Percentiles rank a stretch among this genome's conserved stretches.
These are phyloP conservation scores for Blastobotrys proliferans DNA, from an alignment of 1,139 yeast genomes.

Conservation along the genomic window DNA sequence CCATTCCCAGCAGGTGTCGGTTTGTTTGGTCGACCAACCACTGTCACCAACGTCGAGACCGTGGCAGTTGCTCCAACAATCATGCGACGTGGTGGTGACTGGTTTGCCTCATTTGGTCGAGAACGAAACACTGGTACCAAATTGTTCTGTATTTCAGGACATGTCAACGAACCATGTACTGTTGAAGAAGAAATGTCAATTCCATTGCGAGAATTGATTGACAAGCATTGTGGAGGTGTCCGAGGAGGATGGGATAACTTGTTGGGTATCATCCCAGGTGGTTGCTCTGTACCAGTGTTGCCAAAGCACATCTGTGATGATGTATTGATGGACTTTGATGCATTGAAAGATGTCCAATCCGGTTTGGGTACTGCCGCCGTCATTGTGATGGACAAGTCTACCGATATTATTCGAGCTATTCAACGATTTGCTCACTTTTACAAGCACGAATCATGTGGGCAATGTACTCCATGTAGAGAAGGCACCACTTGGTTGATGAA, in stretches of 20 bases:
- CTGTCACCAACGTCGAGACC: conserved; percentile 86
- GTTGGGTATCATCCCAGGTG: conserved; percentile 83
- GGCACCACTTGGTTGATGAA: conserved; percentile 83
- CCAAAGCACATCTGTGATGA: conserved; percentile 62
- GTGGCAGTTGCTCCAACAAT: conserved; percentile 87
- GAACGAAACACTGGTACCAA: conserved; percentile 81
- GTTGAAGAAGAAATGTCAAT: conserved; percentile 93
- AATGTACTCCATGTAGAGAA: conserved; percentile 93
- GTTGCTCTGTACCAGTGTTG: conserved; percentile 79
- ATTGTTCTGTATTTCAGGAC: conserved; percentile 81
- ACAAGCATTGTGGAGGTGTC: conserved; percentile 85
- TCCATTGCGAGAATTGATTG: conserved; percentile 73
- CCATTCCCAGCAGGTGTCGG: conserved; percentile 96
- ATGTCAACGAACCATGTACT: conserved; percentile 86
- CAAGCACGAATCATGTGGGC: conserved; percentile 91
- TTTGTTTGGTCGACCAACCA: conserved; percentile 82
- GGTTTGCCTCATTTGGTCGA: conserved; percentile 81
- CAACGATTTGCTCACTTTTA: conserved; percentile 79
- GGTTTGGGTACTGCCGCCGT: conserved; percentile 93
- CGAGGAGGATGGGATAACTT: conserved; percentile 90
- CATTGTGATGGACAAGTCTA: conserved; percentile 80
- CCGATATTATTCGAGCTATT: conserved; percentile 78
- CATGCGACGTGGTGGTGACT: conserved; percentile 80
- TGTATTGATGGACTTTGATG: conserved; percentile 81
- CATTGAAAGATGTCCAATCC: conserved; percentile 75